Evolutionary conservation across 1,284 basidiomycete species (phyloP).

Genomic region (Acaromyces ingoldii): DNA sequence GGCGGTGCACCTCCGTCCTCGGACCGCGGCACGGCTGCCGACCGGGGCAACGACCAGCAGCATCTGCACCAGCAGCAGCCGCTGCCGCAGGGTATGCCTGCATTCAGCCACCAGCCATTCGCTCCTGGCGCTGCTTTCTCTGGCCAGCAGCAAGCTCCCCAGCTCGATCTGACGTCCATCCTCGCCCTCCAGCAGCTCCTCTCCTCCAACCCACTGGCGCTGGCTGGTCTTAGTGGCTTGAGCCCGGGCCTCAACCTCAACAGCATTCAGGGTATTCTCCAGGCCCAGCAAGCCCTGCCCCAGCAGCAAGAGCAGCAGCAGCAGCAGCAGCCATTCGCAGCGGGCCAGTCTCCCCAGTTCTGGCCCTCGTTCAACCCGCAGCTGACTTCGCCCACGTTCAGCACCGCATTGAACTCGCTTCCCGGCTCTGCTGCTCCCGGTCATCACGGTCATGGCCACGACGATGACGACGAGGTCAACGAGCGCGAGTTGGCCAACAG

Average conservation of each 20-base stretch:
- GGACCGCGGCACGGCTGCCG: too few species aligned
- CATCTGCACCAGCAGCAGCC: constrained; percentile 2
- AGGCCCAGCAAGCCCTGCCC: constrained; percentile 9
- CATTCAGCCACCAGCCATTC: too few species aligned
- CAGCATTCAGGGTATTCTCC: neutral
- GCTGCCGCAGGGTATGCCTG: neutral
- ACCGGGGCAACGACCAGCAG: constrained; percentile 2
- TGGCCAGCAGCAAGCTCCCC: constrained; percentile 9
- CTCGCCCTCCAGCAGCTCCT: constrained; percentile 49
- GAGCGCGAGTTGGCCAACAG: too few species aligned
- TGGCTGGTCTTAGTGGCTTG: constrained; percentile 3
- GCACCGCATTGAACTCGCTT: too few species aligned
- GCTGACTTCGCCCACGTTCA: too few species aligned
- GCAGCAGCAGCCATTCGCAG: constrained; percentile 12
- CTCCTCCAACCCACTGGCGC: constrained; percentile 37
- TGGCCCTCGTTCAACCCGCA: too few species aligned
- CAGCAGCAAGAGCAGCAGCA: constrained; percentile 17
- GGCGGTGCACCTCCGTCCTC: too few species aligned
- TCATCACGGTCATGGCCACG: too few species aligned
- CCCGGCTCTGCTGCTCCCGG: too few species aligned
- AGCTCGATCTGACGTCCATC: constrained; percentile 40
- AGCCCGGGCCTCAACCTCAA: constrained; percentile 4
- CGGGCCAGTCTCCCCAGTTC: too few species aligned
- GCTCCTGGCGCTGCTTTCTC: constrained; percentile 11
- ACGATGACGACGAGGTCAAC: too few species aligned